Evolutionary conservation across 179 eudicot species (phyloP), one percentile per base, ranked within the genome.

Genomic region (Patellifolia procumbens): DNA sequence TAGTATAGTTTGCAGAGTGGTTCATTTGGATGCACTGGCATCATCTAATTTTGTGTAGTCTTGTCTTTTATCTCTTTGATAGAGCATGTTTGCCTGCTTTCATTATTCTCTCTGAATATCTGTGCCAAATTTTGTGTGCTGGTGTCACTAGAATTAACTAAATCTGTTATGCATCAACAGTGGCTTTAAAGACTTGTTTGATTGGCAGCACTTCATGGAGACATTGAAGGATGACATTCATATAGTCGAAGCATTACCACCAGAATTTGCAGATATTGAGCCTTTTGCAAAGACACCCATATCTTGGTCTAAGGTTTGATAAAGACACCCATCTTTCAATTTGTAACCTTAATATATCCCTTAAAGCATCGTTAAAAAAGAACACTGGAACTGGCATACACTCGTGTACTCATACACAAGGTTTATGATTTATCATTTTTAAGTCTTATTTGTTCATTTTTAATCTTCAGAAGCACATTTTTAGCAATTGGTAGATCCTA

Each of bases 111-210:
- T 28, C 16, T 24, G 3, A 8, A 24, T 24, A 11, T 56, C 22
- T 56, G 61, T 62, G 42, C 43, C 22, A 28, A 17, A 17, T 6
- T 28, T 34, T 63, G 22, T 63, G 68, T 20, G 28, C 46, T 35
- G 6, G 46, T 63, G 22, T 34, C 22, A 35, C 16, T 31, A 56
- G 24, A 28, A 46, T 42, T 59, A 34, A 59, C 63, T 59, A 74
- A 61, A 61, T 72, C 65, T 67, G 56, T 77, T 64, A 45, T 80
- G 68, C 75, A 71, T 81, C 70, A 82, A 78, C 94, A 96, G 99
- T 87, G 98, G 98, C 78, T 96, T 95, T 81, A 93, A 96, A 85
- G 98, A 96, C 85, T 81, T 96, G 82, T 96, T 96, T 80, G 91
- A 96, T 78, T 96, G 99, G 99, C 76, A 86, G 85, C 85, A 96